These are phyloP conservation scores for Cupressus sempervirens DNA, from an alignment of 75 land plant genomes.

Conservation along the genomic window DNA sequence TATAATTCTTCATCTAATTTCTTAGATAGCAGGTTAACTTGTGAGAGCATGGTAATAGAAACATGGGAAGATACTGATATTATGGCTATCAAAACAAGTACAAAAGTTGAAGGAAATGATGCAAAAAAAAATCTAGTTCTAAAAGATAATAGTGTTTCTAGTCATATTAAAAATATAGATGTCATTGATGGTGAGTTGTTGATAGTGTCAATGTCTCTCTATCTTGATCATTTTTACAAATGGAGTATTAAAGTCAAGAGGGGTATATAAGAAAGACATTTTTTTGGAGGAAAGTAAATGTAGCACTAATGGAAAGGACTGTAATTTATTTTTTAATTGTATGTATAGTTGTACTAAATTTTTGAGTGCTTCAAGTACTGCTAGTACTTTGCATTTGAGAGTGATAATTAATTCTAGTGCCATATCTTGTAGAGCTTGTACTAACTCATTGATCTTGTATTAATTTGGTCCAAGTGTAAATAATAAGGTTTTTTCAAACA, in stretches of 20 bases:
- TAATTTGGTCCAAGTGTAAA: too few relatives aligned
- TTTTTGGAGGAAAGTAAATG: not conserved
- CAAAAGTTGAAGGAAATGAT: not conserved
- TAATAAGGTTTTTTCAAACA: too few relatives aligned
- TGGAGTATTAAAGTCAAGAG: not conserved
- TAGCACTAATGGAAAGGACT: not conserved
- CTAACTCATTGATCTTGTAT: not conserved
- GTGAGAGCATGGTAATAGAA: not conserved
- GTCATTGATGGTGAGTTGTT: constrained; percentile 1
- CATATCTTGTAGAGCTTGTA: not conserved
- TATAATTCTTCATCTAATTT: constrained; percentile 1
- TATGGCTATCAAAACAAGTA: not conserved
- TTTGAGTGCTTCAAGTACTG: not conserved
- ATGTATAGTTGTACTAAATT: not conserved
- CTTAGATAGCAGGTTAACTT: not conserved
- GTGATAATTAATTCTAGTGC: not conserved
- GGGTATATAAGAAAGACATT: not conserved
- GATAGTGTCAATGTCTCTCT: constrained; percentile 12
- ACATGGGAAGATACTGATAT: not conserved
- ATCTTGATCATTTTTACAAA: constrained; percentile 5
- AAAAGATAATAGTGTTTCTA: not conserved
- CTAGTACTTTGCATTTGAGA: not conserved
- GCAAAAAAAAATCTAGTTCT: not conserved
- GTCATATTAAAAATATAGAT: not conserved
- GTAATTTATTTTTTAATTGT: not conserved